phyloP scores from a whole-genome alignment of 1,139 yeast genomes.

The Yarrowia galli region DNA sequence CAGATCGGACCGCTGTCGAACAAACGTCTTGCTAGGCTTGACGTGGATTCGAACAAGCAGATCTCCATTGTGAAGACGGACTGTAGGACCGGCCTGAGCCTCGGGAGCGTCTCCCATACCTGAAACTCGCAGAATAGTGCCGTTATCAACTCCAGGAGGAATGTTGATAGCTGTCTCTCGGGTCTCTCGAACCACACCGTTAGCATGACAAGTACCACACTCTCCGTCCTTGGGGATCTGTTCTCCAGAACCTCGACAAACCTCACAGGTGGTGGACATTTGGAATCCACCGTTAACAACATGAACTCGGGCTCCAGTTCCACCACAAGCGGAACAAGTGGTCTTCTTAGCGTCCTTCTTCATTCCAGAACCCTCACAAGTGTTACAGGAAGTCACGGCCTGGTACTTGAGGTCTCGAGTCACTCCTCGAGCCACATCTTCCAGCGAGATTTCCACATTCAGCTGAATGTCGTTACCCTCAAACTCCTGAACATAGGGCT shows the following conservation, averaged over 20 bases:
- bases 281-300: conserved; percentile 92
- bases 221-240: conserved; percentile 70
- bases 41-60: conserved; percentile 82
- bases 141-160: conserved; percentile 90
- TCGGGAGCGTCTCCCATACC: conserved; percentile 93
- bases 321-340: conserved; percentile 89
- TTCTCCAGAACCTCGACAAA: conserved; percentile 91
- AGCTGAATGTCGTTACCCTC: conserved; percentile 92
- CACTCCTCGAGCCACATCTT: conserved; percentile 85
- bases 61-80: conserved; percentile 80
- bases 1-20: conserved; percentile 69
- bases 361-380: conserved; percentile 87
- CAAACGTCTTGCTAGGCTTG: conserved; percentile 72
- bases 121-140: conserved; percentile 80
- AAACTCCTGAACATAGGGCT: conserved; percentile 47
- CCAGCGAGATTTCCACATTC: conserved; percentile 73
- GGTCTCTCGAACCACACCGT: conserved; percentile 76
- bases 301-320: conserved; percentile 90
- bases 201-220: conserved; percentile 85
- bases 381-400: conserved; percentile 76
- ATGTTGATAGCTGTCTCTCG: conserved; percentile 79
- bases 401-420: conserved; percentile 72
- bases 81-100: conserved; percentile 54
- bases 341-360: conserved; percentile 76
- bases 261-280: conserved; percentile 90